These are phyloP conservation scores for Dothideomycetes sp. DNA, from an alignment of 2,329 filamentous ascomycete species.

Conservation along the genomic window DNA sequence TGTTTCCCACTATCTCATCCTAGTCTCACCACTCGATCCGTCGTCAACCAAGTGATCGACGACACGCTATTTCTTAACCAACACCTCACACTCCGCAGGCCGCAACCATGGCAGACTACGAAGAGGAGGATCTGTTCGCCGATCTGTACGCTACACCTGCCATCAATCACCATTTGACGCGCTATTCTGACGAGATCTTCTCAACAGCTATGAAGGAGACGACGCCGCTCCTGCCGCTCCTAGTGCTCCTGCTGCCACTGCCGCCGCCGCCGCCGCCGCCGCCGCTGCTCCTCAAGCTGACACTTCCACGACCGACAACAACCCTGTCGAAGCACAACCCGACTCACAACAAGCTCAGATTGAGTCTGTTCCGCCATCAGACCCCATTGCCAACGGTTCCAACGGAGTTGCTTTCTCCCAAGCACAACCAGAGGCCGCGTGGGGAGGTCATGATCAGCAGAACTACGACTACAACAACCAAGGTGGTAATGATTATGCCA, in stretches of 20 bases:
- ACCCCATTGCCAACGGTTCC: constrained; percentile 13
- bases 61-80: too few species aligned
- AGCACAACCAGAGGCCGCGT: constrained; percentile 7
- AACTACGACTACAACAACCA: constrained; percentile 12
- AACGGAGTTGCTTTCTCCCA: background rate
- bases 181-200: constrained; percentile 14
- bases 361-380: constrained; percentile 1
- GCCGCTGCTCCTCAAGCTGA: constrained; percentile 1
- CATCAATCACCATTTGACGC: background rate
- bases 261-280: background rate
- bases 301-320: constrained; percentile 5
- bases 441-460: constrained; percentile 9
- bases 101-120: constrained; percentile 66
- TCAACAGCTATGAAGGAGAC: constrained; percentile 56
- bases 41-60: too few species aligned
- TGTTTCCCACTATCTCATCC: too few species aligned
- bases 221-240: constrained; percentile 34
- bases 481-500: constrained; percentile 20
- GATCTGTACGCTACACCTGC: constrained; percentile 61
- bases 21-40: too few species aligned
- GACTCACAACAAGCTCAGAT: background rate
- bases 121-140: constrained; percentile 90
- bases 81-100: background rate
- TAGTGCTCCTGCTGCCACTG: background rate
- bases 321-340: background rate